A percentile compares a stretch with the other conserved stretches of the same genome.
Evolutionary conservation across 2,329 filamentous ascomycete genomes (phyloP).

Genomic region (Paradendryphiella salina): DNA sequence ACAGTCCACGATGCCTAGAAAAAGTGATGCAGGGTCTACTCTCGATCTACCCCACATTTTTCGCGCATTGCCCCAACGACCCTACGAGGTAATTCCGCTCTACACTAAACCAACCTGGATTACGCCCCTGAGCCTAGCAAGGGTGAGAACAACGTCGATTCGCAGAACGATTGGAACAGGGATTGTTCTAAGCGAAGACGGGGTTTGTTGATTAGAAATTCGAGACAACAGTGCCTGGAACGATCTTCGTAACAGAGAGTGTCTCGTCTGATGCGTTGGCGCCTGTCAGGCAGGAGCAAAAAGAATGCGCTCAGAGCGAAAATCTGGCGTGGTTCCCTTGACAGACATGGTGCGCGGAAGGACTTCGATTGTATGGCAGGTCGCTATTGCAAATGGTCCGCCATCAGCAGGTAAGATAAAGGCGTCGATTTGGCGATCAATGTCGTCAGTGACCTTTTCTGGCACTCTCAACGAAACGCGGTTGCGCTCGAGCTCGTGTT

Average conservation of each 20-base stretch:
- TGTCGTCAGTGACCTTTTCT: too few relatives aligned
- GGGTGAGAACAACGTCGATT: constrained; percentile 17
- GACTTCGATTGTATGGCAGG: neutral
- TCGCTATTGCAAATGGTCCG: too few relatives aligned
- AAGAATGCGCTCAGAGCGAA: neutral
- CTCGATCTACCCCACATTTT: neutral
- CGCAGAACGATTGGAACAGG: constrained; percentile 25
- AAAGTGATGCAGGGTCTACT: constrained; percentile 6
- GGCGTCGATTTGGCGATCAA: too few relatives aligned
- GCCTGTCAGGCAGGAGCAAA: neutral
- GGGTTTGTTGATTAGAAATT: neutral
- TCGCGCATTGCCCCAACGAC: neutral
- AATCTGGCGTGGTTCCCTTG: neutral
- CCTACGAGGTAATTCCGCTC: too few relatives aligned
- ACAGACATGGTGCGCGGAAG: neutral
- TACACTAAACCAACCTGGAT: neutral
- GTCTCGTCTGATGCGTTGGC: neutral
- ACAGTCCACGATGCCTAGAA: constrained; percentile 16
- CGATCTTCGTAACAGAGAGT: neutral
- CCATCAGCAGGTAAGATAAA: too few relatives aligned
- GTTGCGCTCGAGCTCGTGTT: too few relatives aligned
- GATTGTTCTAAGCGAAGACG: constrained; percentile 9
- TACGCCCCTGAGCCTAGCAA: neutral
- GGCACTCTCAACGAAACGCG: too few relatives aligned
- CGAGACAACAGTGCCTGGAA: neutral